phyloP scores from a whole-genome alignment of 225 moss, liverwort and hornwort species.

The Polytrichum formosum region DNA sequence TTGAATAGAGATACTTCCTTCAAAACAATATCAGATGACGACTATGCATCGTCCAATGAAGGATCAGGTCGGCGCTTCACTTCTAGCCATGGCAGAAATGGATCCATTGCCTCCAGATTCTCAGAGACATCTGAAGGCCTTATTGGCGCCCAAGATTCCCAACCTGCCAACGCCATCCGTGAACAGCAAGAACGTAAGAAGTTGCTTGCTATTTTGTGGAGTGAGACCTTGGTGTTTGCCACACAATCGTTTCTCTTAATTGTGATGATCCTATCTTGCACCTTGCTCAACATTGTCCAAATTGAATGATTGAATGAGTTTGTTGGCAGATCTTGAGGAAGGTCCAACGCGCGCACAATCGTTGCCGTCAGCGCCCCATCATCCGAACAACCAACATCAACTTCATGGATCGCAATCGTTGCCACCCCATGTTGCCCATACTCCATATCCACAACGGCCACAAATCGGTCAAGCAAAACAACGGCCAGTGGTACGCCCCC shows the following conservation, averaged over 20 bases:
- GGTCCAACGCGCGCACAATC: neutral
- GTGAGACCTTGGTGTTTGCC: neutral
- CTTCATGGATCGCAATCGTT: neutral
- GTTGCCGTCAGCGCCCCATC: neutral
- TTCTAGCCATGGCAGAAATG: neutral
- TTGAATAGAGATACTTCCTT: slow-evolving; percentile 4
- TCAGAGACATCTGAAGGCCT: slow-evolving; percentile 1
- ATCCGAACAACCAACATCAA: neutral
- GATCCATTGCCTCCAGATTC: slow-evolving; percentile 5
- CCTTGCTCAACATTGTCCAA: neutral
- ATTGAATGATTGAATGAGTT: no score
- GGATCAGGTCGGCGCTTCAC: slow-evolving; percentile 24
- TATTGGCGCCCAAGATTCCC: neutral
- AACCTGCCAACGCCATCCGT: slow-evolving; percentile 11
- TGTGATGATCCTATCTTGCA: no score
- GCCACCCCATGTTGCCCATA: neutral
- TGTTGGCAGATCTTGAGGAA: no score
- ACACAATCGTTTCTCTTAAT: neutral
- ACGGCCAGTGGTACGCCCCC: neutral
- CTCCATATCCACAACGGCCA: neutral
- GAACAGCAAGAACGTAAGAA: slow-evolving; percentile 4
- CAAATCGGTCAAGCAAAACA: neutral
- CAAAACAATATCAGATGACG: slow-evolving; percentile 5
- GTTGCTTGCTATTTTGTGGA: neutral
- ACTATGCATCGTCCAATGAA: slow-evolving; percentile 13